Base-by-base conservation (phyloP, 2,329 filamentous ascomycete species). In the Alternaria dauci region DNA sequence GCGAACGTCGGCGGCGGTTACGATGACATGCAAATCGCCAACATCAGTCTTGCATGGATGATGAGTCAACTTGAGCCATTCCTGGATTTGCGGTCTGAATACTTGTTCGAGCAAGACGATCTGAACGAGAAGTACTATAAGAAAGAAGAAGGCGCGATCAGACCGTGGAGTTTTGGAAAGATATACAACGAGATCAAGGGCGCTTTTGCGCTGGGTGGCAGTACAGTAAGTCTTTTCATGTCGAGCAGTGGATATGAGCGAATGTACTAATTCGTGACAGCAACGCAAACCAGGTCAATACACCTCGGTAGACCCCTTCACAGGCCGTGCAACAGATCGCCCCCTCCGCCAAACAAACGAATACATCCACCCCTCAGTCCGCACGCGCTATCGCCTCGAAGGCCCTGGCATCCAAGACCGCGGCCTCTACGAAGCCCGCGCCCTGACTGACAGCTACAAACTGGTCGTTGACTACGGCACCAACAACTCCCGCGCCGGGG, bases 41-140 rank as follows among this genome's bases (percentile, higher is more conserved):
- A 85, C 41, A 84, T 86, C 28, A 80, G 81, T 5, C 72, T 87
- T 1, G 85, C 84, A 4, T 87, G 85, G 85, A 87, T 87, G 85
- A 84, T 86, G 68, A 79, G 81, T 52, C 83, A 86, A 58, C 71
- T 85, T 44, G 76, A 80, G 53, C 78, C 79, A 1, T 82, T 83
- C 44, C 68, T 83, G 58, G 82, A 84, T 60, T 80, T 84, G 68
- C 76, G 83, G 53, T 73, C 78, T 4, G 80, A 82, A 46, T 84
- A 83, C 62, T 61, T 84, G 16, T 77, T 83, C 25, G 81, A 83
- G 62, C 78, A 83, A 54, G 80, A 82, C 56, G 81, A 82, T 20
- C 72, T 78, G 26, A 82, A 80, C 7, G 79, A 81, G 8, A 72
- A 76, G 36, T 82, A 80, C 63, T 84, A 84, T 66, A 75, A 80